Evolutionary conservation across 768 basidiomycete genomes (phyloP).

Genomic region (Hericium rajendrae): DNA sequence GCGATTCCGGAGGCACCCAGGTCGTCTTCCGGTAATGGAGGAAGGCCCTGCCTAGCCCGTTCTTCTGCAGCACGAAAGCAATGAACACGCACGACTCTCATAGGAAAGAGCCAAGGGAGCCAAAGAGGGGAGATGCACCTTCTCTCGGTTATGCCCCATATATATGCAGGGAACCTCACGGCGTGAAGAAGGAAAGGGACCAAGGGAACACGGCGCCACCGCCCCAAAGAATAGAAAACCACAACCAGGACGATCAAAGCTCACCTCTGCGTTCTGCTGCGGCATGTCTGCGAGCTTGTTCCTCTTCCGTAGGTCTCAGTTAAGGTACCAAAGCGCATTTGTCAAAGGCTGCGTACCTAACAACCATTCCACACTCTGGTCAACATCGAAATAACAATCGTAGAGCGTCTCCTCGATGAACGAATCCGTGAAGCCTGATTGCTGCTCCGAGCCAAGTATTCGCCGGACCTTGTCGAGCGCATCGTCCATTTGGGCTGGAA

Average conservation of each 20-base stretch:
- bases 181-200: conserved; percentile 18
- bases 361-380: conserved; percentile 66
- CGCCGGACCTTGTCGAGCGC: conserved; percentile 60
- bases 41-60: conserved; percentile 12
- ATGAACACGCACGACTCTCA: conserved; percentile 17
- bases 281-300: conserved; percentile 50
- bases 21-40: conserved; percentile 13
- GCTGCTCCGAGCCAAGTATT: conserved; percentile 54
- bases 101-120: conserved; percentile 1
- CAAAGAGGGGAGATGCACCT: conserved; percentile 16
- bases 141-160: conserved; percentile 9
- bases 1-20: conserved; percentile 7
- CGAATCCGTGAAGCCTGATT: conserved; percentile 61
- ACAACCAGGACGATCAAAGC: conserved; percentile 32
- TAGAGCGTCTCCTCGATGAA: conserved; percentile 76
- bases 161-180: conserved; percentile 14
- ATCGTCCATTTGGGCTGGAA: conserved; percentile 54
- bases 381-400: conserved; percentile 81
- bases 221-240: conserved; percentile 15
- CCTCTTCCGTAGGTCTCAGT: conserved; percentile 36
- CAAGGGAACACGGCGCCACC: conserved; percentile 18
- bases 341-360: conserved; percentile 42
- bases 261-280: conserved; percentile 82
- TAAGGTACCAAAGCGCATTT: neutral
- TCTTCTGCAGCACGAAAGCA: conserved; percentile 15